Evolutionary conservation across 305 asterid genomes (phyloP), one percentile per base, ranked within the genome.

Genomic region (Rubia balearica): DNA sequence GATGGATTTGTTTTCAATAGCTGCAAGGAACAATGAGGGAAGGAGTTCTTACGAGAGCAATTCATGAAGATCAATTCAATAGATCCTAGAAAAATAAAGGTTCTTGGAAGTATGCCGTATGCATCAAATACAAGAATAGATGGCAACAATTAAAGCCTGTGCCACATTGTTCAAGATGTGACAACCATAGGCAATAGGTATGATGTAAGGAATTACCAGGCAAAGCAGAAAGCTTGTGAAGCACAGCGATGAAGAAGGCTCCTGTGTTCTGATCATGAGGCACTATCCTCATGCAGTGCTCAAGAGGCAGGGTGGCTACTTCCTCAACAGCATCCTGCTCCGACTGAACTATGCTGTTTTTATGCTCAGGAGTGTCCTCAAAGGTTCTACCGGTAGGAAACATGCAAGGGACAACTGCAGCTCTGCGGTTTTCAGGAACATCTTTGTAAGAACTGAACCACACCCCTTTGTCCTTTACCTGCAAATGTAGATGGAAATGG

Each of bases 261-360:
- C 98, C 98, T 19, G 96, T 89, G 80, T 94, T 88, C 81, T 94
- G 96, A 83, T 94, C 97, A 79, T 93, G 98, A 68, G 97, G 96
- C 75, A 89, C 97, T 78, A 93, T 91, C 85, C 98, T 85, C 98
- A 94, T 94, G 81, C 98, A 94, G 60, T 73, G 96, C 76, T 91
- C 96, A 67, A 91, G 82, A 61, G 95, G 95, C 57, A 91, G 77
- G 71, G 74, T 83, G 12, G 96, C 87, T 74, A 89, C 85, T 85
- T 90, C 96, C 77, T 85, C 88, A 67, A 74, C 76, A 70, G 76
- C 67, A 77, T 79, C 85, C 67, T 83, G 83, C 24, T 53, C 65
- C 68, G 38, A 24, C 73, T 74, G 69, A 21, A 73, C 74, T 42
- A 82, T 74, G 67, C 80, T 86, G 70, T 55, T 56, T 22, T 79